Percentiles rank a stretch among this genome's conserved stretches.
Evolutionary conservation across 2,329 filamentous ascomycete genomes (phyloP).

Genomic region (Parastagonospora nodorum): DNA sequence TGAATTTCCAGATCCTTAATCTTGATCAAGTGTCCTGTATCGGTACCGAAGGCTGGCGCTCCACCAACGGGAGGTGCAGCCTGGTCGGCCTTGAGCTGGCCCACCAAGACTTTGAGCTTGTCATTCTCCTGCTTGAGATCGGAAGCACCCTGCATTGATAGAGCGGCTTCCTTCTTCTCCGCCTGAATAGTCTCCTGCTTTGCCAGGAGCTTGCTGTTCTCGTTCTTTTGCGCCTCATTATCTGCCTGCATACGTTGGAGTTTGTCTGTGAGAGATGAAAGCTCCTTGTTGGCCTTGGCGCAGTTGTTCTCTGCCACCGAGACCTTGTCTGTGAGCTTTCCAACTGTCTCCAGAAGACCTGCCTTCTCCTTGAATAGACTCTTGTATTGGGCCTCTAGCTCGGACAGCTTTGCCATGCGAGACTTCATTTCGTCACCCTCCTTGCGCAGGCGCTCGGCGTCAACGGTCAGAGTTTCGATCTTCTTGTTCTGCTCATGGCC

Average conservation of each 20-base stretch:
- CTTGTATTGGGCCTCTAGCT: constrained; percentile 17
- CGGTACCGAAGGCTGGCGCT: neutral
- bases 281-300: constrained; percentile 3
- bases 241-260: constrained; percentile 12
- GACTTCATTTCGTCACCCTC: constrained; percentile 22
- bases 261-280: constrained; percentile 9
- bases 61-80: neutral
- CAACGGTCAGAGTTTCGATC: constrained; percentile 13
- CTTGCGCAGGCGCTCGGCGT: constrained; percentile 13
- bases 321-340: constrained; percentile 14
- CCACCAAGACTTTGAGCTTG: neutral
- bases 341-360: constrained; percentile 10
- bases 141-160: neutral
- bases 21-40: constrained; percentile 6
- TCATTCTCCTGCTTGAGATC: constrained; percentile 6
- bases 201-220: constrained; percentile 18
- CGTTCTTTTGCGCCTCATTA: constrained; percentile 14
- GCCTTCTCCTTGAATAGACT: constrained; percentile 9
- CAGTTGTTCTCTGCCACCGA: constrained; percentile 6
- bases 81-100: constrained; percentile 8
- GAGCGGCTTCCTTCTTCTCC: constrained; percentile 1
- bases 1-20: constrained; percentile 15
- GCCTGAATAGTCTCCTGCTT: constrained; percentile 6
- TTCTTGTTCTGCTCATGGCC: constrained; percentile 25
- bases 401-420: constrained; percentile 10